Conservation (phyloP, 2,329 filamentous ascomycete genomes). For the Xylariaceae sp. region DNA sequence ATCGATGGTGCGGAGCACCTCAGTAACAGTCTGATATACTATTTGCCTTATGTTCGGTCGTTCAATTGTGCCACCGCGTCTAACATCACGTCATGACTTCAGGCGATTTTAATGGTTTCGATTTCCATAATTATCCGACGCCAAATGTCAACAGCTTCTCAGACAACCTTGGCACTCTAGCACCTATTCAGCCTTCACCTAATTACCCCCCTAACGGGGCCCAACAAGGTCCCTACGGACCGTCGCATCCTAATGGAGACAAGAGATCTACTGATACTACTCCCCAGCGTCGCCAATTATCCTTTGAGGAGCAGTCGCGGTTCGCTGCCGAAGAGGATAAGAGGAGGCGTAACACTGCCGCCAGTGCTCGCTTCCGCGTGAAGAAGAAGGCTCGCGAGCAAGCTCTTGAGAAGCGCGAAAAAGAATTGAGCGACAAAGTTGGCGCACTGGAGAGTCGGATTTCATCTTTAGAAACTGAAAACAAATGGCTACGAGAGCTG, state of each 20-base stretch:
- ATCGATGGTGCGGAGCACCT: conserved; percentile 38
- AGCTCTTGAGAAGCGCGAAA: conserved; percentile 79
- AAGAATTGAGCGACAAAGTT: conserved; percentile 84
- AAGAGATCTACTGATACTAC: conserved; percentile 56
- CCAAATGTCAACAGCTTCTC: conserved; percentile 54
- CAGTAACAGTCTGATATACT: conserved; percentile 30
- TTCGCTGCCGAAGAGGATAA: conserved; percentile 87
- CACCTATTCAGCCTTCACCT: conserved; percentile 59
- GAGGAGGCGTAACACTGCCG: conserved; percentile 85
- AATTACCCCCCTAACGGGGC: conserved; percentile 49
- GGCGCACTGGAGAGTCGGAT: conserved; percentile 74
- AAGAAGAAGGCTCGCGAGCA: conserved; percentile 97
- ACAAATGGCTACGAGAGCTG: conserved; percentile 59
- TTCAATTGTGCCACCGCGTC: conserved; percentile 38
- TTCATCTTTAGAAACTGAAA: conserved; percentile 64
- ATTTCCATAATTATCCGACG: conserved; percentile 60
- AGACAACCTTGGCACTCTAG: conserved; percentile 50
- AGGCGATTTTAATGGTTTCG: conserved; percentile 64
- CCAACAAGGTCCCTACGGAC: conserved; percentile 45
- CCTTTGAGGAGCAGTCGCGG: conserved; percentile 73
- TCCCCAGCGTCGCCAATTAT: conserved; percentile 52
- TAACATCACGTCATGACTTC: conserved; percentile 57
- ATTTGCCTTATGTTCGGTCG: conserved; percentile 32
- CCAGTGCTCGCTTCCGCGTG: conserved; percentile 85
- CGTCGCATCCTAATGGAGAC: conserved; percentile 38